Percentiles rank a stretch among this genome's conserved stretches.
Evolutionary conservation across 2,329 filamentous ascomycete genomes (phyloP).

Genomic region (Arthrobotrys megalospora): DNA sequence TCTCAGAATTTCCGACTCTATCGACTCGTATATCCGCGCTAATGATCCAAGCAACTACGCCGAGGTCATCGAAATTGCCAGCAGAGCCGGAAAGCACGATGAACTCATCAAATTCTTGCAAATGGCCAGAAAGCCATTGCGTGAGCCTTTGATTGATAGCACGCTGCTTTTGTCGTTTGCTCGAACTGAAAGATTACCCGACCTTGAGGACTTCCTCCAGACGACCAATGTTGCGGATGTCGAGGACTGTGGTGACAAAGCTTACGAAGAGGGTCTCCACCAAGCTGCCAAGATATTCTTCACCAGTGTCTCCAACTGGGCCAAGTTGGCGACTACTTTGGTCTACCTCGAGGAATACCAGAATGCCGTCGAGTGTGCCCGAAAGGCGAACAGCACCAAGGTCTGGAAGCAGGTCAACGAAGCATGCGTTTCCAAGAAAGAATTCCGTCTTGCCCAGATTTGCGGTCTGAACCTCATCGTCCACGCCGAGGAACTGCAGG

Average conservation of each 20-base stretch:
- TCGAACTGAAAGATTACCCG: conserved; percentile 88
- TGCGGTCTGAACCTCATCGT: conserved; percentile 98
- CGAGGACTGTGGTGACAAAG: conserved; percentile 97
- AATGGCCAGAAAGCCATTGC: conserved; percentile 97
- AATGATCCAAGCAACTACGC: conserved; percentile 91
- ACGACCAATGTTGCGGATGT: conserved; percentile 94
- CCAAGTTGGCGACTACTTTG: conserved; percentile 95
- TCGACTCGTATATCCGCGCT: conserved; percentile 97
- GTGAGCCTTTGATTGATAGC: conserved; percentile 94
- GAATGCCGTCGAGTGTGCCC: conserved; percentile 94
- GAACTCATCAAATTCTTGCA: conserved; percentile 96
- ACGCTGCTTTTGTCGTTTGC: conserved; percentile 94
- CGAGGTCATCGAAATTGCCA: conserved; percentile 96
- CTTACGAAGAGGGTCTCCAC: conserved; percentile 92
- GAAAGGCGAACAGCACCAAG: conserved; percentile 99
- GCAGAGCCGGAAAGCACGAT: conserved; percentile 95
- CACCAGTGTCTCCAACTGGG: conserved; percentile 99
- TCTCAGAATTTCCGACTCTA: conserved; percentile 89
- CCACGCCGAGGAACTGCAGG: conserved; percentile 93
- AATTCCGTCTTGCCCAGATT: conserved; percentile 98
- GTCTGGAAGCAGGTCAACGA: conserved; percentile 99
- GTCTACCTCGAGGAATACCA: conserved; percentile 99
- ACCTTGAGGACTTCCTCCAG: conserved; percentile 96
- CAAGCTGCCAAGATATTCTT: conserved; percentile 99
- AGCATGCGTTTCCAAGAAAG: conserved; percentile 96